phyloP scores from a whole-genome alignment of 176 grass and related monocot species.

The Avena eriantha region DNA sequence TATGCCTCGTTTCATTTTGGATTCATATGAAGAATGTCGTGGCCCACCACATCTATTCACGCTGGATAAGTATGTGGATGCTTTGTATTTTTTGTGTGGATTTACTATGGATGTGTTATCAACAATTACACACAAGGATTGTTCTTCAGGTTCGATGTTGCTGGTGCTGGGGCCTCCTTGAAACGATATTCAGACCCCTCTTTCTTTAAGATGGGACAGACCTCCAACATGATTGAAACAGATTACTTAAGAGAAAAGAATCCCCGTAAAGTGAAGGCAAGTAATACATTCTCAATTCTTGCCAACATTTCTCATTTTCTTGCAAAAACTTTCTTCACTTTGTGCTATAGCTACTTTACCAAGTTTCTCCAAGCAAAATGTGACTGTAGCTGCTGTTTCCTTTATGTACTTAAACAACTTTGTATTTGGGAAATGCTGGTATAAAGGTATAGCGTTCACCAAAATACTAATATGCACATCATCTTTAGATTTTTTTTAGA shows the following conservation, averaged over 20 bases:
- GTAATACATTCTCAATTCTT: slow-evolving; percentile 29
- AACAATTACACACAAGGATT: slow-evolving; percentile 33
- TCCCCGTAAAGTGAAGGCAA: slow-evolving; percentile 80
- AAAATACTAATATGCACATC: neutral
- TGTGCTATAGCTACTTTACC: slow-evolving; percentile 12
- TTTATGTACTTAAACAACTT: neutral
- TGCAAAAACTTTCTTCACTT: slow-evolving; percentile 4
- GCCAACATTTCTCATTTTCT: neutral
- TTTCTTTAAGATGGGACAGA: slow-evolving; percentile 85
- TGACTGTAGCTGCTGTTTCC: slow-evolving; percentile 27
- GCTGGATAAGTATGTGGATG: slow-evolving; percentile 80
- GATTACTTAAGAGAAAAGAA: slow-evolving; percentile 76
- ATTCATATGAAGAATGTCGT: slow-evolving; percentile 98
- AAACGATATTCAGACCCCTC: slow-evolving; percentile 98
- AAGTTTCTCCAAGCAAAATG: neutral
- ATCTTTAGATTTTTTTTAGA: neutral
- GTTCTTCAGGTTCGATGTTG: slow-evolving; percentile 91
- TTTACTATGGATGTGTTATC: slow-evolving; percentile 35
- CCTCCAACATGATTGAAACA: slow-evolving; percentile 58
- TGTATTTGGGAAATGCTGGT: slow-evolving; percentile 15
- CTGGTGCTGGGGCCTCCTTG: slow-evolving; percentile 93
- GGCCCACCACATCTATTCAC: slow-evolving; percentile 88
- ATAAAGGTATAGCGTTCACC: slow-evolving; percentile 1
- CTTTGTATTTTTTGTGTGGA: slow-evolving; percentile 27
- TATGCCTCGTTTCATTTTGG: slow-evolving; percentile 98